Conservation (phyloP, 371 early-diverging fungal genomes). For the Mucor indicus region DNA sequence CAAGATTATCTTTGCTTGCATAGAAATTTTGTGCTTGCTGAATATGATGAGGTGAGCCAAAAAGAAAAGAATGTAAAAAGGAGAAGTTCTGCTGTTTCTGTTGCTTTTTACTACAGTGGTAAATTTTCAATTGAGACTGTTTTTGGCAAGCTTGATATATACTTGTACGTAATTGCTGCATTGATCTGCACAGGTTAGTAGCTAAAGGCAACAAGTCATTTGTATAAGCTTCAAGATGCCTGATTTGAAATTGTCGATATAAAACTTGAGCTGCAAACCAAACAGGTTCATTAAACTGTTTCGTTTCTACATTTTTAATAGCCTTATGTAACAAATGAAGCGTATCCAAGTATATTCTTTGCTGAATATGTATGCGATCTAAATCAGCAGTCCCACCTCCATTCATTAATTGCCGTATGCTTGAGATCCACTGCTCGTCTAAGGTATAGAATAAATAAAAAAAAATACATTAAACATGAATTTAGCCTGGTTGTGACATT, state of each 20-base stretch:
- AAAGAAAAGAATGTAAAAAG: background rate
- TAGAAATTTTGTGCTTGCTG: background rate
- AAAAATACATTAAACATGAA: background rate
- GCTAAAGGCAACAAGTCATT: slow-evolving; percentile 4
- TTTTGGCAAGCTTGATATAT: slow-evolving; percentile 1
- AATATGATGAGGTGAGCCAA: background rate
- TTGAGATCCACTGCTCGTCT: slow-evolving; percentile 27
- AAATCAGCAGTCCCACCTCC: background rate
- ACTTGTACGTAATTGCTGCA: background rate
- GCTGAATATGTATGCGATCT: slow-evolving; percentile 23
- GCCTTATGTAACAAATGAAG: slow-evolving; percentile 19
- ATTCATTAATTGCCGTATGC: background rate
- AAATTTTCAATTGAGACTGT: background rate
- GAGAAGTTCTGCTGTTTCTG: no score
- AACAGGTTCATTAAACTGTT: slow-evolving; percentile 23
- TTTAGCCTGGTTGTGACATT: background rate
- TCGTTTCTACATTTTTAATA: background rate
- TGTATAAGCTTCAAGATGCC: slow-evolving; percentile 14
- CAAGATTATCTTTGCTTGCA: background rate
- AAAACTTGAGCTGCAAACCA: slow-evolving; percentile 30
- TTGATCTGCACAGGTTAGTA: background rate
- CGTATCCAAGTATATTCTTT: slow-evolving; percentile 25
- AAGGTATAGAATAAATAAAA: background rate
- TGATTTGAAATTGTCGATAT: slow-evolving; percentile 12
- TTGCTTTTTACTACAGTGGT: background rate